Conservation (phyloP, 1,284 basidiomycete genomes). For the Fomitopsis betulina region DNA sequence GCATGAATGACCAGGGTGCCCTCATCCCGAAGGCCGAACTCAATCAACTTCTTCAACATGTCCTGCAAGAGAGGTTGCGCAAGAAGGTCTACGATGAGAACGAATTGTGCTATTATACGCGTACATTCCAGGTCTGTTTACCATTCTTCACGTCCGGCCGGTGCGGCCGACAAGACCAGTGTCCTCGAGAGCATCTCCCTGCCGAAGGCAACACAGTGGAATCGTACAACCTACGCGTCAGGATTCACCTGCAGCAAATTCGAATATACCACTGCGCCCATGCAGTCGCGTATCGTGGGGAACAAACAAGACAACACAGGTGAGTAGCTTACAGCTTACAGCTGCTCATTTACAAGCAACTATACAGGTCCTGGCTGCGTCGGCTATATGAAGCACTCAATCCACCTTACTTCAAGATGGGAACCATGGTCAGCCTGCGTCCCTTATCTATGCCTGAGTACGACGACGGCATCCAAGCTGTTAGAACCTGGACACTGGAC, state of each 20-base stretch:
- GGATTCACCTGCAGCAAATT: slow-evolving; percentile 46
- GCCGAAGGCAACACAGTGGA: slow-evolving; percentile 18
- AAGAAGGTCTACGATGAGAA: slow-evolving; percentile 32
- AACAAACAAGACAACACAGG: slow-evolving; percentile 12
- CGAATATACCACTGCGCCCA: slow-evolving; percentile 34
- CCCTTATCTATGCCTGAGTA: slow-evolving; percentile 32
- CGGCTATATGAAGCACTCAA: slow-evolving; percentile 19
- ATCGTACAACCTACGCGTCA: slow-evolving; percentile 36
- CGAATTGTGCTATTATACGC: slow-evolving; percentile 20
- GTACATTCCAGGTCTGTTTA: slow-evolving; percentile 10
- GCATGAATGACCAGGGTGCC: slow-evolving; percentile 6
- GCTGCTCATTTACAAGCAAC: background rate
- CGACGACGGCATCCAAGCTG: slow-evolving; percentile 27
- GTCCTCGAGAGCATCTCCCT: slow-evolving; percentile 25
- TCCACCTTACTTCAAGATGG: slow-evolving; percentile 17
- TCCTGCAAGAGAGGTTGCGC: slow-evolving; percentile 25
- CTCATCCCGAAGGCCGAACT: slow-evolving; percentile 13
- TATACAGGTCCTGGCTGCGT: slow-evolving; percentile 19
- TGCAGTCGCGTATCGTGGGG: slow-evolving; percentile 17
- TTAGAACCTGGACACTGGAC: background rate
- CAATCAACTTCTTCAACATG: slow-evolving; percentile 13
- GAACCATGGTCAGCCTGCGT: slow-evolving; percentile 26
- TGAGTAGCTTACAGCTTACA: slow-evolving; percentile 11
- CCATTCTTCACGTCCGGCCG: slow-evolving; percentile 31
- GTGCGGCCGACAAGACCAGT: background rate